Percentiles rank a stretch among this genome's conserved stretches.
phyloP scores from a whole-genome alignment of 768 basidiomycete genomes.

The Cystobasidium tubakii region DNA sequence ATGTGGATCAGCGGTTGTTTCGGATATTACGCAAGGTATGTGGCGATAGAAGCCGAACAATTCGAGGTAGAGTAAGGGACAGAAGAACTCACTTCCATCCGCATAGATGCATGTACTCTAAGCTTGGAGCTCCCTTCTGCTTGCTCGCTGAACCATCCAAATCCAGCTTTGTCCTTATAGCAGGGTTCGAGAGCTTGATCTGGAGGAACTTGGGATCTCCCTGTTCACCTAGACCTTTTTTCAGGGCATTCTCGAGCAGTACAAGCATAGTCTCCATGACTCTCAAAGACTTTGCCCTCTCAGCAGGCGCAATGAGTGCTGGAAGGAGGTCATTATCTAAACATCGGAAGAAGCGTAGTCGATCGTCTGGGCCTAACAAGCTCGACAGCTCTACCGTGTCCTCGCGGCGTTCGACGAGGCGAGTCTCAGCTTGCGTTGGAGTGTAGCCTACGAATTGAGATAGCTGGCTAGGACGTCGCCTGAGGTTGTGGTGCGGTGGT shows the following conservation, averaged over 20 bases:
- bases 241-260: constrained; percentile 19
- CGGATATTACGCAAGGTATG: too few species aligned
- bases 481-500: neutral
- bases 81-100: constrained; percentile 11
- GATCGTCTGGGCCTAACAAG: neutral
- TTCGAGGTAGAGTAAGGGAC: neutral
- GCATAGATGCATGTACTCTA: constrained; percentile 22
- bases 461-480: neutral
- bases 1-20: too few species aligned
- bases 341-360: constrained; percentile 29
- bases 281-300: neutral
- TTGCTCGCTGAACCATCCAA: neutral
- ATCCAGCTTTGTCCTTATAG: constrained; percentile 22
- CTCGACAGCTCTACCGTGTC: neutral
- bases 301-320: neutral
- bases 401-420: neutral
- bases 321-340: constrained; percentile 10
- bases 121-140: constrained; percentile 1
- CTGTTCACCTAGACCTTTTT: neutral
- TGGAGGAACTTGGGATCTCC: constrained; percentile 19
- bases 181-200: constrained; percentile 29
- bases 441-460: neutral
- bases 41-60: neutral
- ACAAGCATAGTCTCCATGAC: constrained; percentile 7
- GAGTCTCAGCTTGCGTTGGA: constrained; percentile 5